These are phyloP conservation scores for Phytophthora citricola DNA, from an alignment of 352 stramenopile species.

Conservation along the genomic window DNA sequence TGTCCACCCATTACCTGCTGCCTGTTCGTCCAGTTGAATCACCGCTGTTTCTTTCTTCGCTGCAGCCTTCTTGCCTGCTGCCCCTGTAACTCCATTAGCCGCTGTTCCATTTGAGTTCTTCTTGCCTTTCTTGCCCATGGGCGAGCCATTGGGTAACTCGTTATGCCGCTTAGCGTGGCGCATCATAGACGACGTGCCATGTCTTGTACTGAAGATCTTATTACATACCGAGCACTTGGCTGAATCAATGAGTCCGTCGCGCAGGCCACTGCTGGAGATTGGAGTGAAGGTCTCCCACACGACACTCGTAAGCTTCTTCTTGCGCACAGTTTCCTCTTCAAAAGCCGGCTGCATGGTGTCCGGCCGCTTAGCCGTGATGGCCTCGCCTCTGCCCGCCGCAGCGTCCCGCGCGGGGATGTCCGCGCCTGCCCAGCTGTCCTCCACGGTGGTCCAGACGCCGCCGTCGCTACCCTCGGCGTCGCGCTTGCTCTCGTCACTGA, in stretches of 20 bases:
- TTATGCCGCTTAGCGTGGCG: conserved; percentile 80
- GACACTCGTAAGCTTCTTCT: conserved; percentile 86
- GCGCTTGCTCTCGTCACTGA: conserved; percentile 30
- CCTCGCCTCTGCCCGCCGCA: conserved; percentile 44
- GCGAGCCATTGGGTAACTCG: conserved; percentile 65
- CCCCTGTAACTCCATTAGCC: conserved; percentile 25
- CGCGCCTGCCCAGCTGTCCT: conserved; percentile 30
- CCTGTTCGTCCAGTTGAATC: conserved; percentile 63
- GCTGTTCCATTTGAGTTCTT: conserved; percentile 44
- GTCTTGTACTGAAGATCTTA: conserved; percentile 83
- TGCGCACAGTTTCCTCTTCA: conserved; percentile 68
- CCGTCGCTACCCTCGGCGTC: conserved; percentile 17
- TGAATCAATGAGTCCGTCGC: conserved; percentile 74
- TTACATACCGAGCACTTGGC: conserved; percentile 78
- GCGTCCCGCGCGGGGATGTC: conserved; percentile 24
- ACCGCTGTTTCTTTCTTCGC: conserved; percentile 55
- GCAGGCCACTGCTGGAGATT: conserved; percentile 65
- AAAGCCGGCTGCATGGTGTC: conserved; percentile 54
- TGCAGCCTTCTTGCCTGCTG: conserved; percentile 50
- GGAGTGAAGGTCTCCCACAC: conserved; percentile 87
- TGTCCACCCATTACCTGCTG: conserved; percentile 50
- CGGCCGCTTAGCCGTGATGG: conserved; percentile 53
- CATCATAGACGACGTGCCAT: conserved; percentile 87
- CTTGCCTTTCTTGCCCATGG: conserved; percentile 58
- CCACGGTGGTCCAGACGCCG: conserved; percentile 26